Evolutionary conservation across 148 eudicot species (phyloP), one percentile per base, ranked within the genome.

Genomic region (Rhododendron kiyosumense): DNA sequence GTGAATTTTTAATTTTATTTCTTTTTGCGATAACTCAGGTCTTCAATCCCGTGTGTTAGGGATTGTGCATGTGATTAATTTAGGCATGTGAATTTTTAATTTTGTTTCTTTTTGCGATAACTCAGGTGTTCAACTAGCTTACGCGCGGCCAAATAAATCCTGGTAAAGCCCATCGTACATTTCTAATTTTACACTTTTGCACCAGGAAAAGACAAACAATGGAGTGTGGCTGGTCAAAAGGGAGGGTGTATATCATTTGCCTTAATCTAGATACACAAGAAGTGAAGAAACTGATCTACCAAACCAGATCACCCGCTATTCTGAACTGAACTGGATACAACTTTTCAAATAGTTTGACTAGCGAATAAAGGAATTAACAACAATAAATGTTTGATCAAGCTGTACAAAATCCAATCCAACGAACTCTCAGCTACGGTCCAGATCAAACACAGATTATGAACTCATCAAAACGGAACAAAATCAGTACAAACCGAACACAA

Each of bases 231-330:
- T 59, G n/a, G n/a, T 59, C 65, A 59, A 59, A 59, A 59, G 65
- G 26, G 9, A 59, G n/a, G 24, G 65, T 59, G 71, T 24, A 65
- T 24, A 65, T 65, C 30, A n/a, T 65, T n/a, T n/a, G 28, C 30
- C 71, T 65, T n/a, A 65, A n/a, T 9, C 28, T n/a, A 65, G 30
- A n/a, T 9, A 65, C 12, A 65, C 26, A n/a, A 65, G n/a, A 41
- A 41, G 45, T 6, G 45, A 41, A 41, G 45, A 24, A 10, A 0
- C 34, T 12, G 18, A 49, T 13, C 36, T 79, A 45, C 41, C 26
- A 79, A 79, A 46, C 81, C 81, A 46, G 20, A 46, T 79, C 81
- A 46, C n/a, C 49, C n/a, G 81, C 81, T 46, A 28, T 13, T 46
- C 18, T 28, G 10, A 11, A 38, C 38, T 14, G 38, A 14, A 46